These are phyloP conservation scores for Anastatica hierochuntica DNA, from an alignment of 345 rosid species.

Conservation along the genomic window DNA sequence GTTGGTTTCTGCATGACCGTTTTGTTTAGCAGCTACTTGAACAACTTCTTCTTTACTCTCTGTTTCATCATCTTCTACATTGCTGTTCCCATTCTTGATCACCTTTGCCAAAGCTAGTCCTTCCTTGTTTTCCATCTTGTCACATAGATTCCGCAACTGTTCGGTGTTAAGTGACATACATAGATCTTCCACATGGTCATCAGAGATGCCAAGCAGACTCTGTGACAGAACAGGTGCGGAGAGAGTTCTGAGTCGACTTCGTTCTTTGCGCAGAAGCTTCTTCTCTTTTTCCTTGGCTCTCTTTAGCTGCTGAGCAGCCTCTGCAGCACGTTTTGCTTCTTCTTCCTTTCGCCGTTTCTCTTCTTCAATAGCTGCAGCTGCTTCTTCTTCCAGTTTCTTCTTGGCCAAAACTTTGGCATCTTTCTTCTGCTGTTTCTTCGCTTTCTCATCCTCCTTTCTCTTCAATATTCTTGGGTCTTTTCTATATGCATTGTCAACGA, in stretches of 20 bases:
- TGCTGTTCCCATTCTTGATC: slow-evolving; percentile 30
- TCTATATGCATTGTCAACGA: slow-evolving; percentile 83
- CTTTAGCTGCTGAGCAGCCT: slow-evolving; percentile 68
- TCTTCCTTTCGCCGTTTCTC: slow-evolving; percentile 68
- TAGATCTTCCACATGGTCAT: slow-evolving; percentile 61
- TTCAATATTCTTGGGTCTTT: slow-evolving; percentile 73
- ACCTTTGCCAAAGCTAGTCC: slow-evolving; percentile 44
- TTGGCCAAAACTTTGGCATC: slow-evolving; percentile 67
- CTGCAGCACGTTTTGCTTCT: slow-evolving; percentile 71
- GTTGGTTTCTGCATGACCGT: slow-evolving; percentile 44
- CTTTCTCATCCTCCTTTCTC: slow-evolving; percentile 74
- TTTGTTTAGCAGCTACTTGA: too few relatives aligned
- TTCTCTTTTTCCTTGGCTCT: slow-evolving; percentile 79
- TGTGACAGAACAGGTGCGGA: slow-evolving; percentile 47
- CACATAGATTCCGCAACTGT: slow-evolving; percentile 55
- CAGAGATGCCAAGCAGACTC: slow-evolving; percentile 45
- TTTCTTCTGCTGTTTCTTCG: slow-evolving; percentile 76
- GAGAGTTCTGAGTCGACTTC: slow-evolving; percentile 69
- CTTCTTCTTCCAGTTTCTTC: slow-evolving; percentile 80
- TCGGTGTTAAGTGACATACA: slow-evolving; percentile 66
- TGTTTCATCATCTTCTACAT: background rate
- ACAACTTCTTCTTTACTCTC: slow-evolving; percentile 11
- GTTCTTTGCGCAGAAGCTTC: slow-evolving; percentile 80
- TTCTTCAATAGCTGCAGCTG: slow-evolving; percentile 69
- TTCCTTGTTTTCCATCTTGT: slow-evolving; percentile 53